Percentiles rank a stretch among this genome's conserved stretches.
These are phyloP conservation scores for Carex myosuroides DNA, from an alignment of 176 grass and related monocot genomes.

Conservation along the genomic window DNA sequence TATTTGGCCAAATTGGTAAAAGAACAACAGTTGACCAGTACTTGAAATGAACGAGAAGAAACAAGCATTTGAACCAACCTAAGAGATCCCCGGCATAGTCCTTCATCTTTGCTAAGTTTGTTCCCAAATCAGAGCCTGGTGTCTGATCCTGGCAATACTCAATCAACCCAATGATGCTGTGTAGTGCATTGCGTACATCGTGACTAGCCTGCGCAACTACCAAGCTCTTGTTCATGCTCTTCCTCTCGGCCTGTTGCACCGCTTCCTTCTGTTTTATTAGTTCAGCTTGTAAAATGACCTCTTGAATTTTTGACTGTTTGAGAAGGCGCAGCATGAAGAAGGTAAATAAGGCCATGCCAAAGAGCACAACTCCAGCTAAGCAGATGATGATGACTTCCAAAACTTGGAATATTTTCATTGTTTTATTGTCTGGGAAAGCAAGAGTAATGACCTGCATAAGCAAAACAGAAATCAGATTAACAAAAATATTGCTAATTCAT, in stretches of 20 bases:
- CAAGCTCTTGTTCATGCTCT: constrained; percentile 94
- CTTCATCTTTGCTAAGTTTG: constrained; percentile 22
- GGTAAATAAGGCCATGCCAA: not conserved
- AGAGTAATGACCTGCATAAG: constrained; percentile 8
- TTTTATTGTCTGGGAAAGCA: not conserved
- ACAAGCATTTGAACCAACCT: not conserved
- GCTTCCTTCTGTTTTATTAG: constrained; percentile 56
- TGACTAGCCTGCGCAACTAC: constrained; percentile 67
- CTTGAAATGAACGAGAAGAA: not conserved
- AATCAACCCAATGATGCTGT: constrained; percentile 44
- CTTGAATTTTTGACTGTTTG: constrained; percentile 18
- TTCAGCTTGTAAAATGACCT: constrained; percentile 35
- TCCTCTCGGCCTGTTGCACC: constrained; percentile 74
- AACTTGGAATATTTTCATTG: not conserved
- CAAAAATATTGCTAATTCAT: not conserved
- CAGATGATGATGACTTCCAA: not conserved
- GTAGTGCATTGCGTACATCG: constrained; percentile 55
- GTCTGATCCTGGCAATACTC: constrained; percentile 32
- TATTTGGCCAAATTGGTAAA: constrained; percentile 1
- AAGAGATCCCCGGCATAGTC: not conserved
- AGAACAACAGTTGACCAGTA: not conserved
- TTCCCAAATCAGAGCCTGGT: not conserved
- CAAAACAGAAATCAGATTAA: not conserved
- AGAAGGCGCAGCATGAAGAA: not conserved
- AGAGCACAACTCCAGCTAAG: not conserved